phyloP scores from a whole-genome alignment of 2,329 filamentous ascomycete species.

The Teratosphaeria zuluensis region DNA sequence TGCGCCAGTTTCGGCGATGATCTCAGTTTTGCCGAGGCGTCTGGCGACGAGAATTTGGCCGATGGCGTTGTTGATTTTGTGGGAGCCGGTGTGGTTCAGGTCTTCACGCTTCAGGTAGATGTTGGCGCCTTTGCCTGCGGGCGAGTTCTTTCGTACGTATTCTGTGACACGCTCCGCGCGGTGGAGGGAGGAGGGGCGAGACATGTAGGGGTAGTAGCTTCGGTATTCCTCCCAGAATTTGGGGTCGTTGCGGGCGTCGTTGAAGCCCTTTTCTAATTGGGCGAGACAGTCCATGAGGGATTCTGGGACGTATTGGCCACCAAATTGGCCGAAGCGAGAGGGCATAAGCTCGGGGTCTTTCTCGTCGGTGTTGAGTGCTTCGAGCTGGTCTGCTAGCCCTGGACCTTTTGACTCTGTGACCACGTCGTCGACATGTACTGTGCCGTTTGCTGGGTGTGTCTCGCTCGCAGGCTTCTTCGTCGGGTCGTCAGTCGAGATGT shows the following conservation, averaged over 20 bases:
- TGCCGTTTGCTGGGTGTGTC: slow-evolving; percentile 33
- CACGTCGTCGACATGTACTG: slow-evolving; percentile 57
- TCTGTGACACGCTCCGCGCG: slow-evolving; percentile 80
- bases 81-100: slow-evolving; percentile 91
- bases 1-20: slow-evolving; percentile 95
- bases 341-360: slow-evolving; percentile 50
- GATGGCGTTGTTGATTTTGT: slow-evolving; percentile 99
- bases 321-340: slow-evolving; percentile 87
- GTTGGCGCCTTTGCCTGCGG: slow-evolving; percentile 69
- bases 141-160: slow-evolving; percentile 18
- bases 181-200: slow-evolving; percentile 84
- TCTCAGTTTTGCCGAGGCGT: slow-evolving; percentile 85
- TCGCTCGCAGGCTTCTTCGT: slow-evolving; percentile 24
- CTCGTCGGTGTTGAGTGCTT: slow-evolving; percentile 69
- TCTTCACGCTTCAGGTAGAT: slow-evolving; percentile 98
- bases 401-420: slow-evolving; percentile 53
- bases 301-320: slow-evolving; percentile 94
- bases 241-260: slow-evolving; percentile 74
- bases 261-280: slow-evolving; percentile 84
- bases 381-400: slow-evolving; percentile 72
- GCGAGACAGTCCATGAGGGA: slow-evolving; percentile 94
- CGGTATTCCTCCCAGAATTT: slow-evolving; percentile 96
- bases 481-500: slow-evolving; percentile 25
- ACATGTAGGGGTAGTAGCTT: slow-evolving; percentile 96
- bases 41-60: slow-evolving; percentile 83